Evolutionary conservation across 805 yeast species (phyloP).

Genomic region (Wickerhamiella alocasiicola): DNA sequence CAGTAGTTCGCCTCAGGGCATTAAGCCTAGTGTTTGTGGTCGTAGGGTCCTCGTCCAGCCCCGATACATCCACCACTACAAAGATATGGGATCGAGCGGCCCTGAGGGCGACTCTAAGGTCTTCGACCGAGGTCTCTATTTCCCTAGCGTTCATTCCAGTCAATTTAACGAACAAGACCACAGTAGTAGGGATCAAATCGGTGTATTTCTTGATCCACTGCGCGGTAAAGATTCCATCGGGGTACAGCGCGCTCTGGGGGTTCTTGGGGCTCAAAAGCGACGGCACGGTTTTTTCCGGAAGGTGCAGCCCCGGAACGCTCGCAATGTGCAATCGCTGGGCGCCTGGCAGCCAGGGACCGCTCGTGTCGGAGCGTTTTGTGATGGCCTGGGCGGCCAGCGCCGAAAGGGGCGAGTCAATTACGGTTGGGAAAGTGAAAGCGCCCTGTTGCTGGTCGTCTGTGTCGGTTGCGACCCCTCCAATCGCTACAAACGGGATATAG

Average conservation of each 20-base stretch:
- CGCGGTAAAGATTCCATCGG: constrained; percentile 32
- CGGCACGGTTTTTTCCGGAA: constrained; percentile 15
- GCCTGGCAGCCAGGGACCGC: constrained; percentile 11
- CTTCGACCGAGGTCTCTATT: constrained; percentile 17
- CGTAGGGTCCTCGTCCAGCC: not conserved
- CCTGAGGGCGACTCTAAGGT: constrained; percentile 13
- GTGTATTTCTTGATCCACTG: constrained; percentile 46
- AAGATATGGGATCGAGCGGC: constrained; percentile 8
- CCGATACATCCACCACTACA: not conserved
- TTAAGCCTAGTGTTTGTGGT: constrained; percentile 8
- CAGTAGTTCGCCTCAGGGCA: constrained; percentile 32
- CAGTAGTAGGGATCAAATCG: constrained; percentile 36
- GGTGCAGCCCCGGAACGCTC: not conserved
- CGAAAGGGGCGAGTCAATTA: not conserved
- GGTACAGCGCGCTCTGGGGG: constrained; percentile 30
- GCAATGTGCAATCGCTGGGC: constrained; percentile 6
- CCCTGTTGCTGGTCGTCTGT: not conserved
- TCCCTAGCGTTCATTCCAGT: constrained; percentile 25
- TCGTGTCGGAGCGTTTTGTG: not conserved
- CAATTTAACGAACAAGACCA: constrained; percentile 35
- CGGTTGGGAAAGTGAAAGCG: not conserved
- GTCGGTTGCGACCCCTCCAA: not conserved
- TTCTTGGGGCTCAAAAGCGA: constrained; percentile 35
- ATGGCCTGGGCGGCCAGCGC: not conserved
- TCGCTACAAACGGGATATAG: constrained; percentile 8